Evolutionary conservation across 352 stramenopile genomes (phyloP).

Genomic region (Pythium coloratum): DNA sequence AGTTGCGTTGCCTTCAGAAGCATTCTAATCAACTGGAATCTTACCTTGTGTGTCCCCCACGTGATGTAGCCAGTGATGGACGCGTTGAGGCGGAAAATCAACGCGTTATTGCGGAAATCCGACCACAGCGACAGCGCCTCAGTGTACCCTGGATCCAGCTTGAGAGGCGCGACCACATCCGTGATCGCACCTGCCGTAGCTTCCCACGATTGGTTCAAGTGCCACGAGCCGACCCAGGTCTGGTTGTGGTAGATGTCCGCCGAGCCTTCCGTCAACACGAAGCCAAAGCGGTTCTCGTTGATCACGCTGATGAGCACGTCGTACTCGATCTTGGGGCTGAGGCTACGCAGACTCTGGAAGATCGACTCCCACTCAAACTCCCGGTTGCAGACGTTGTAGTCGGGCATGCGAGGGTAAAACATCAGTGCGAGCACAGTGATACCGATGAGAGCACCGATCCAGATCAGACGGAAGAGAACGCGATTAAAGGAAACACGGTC

Average conservation of each 20-base stretch:
- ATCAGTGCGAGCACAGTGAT: conserved; percentile 78
- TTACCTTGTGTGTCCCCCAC: conserved; percentile 77
- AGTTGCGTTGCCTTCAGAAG: not conserved
- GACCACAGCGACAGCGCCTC: conserved; percentile 64
- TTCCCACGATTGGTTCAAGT: conserved; percentile 62
- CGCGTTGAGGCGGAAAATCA: conserved; percentile 84
- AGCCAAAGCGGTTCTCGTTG: conserved; percentile 89
- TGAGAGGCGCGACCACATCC: conserved; percentile 75
- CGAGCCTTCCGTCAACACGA: conserved; percentile 68
- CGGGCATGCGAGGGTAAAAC: conserved; percentile 85
- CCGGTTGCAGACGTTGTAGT: conserved; percentile 90
- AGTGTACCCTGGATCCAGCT: conserved; percentile 64
- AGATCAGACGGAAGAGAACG: conserved; percentile 58
- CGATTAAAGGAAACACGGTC: conserved; percentile 52
- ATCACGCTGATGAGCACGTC: conserved; percentile 85
- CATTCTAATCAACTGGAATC: conserved; percentile 1
- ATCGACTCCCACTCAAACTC: conserved; percentile 90
- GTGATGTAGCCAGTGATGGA: conserved; percentile 80
- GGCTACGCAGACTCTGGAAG: conserved; percentile 64
- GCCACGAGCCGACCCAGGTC: conserved; percentile 70
- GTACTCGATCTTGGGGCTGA: conserved; percentile 84
- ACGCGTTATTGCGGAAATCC: conserved; percentile 69
- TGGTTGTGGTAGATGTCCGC: conserved; percentile 84
- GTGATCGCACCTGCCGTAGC: conserved; percentile 72
- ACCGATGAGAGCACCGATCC: conserved; percentile 49